Evolutionary conservation across 164 flowering plant species (phyloP).

Genomic region (Magnolia changhungtana): DNA sequence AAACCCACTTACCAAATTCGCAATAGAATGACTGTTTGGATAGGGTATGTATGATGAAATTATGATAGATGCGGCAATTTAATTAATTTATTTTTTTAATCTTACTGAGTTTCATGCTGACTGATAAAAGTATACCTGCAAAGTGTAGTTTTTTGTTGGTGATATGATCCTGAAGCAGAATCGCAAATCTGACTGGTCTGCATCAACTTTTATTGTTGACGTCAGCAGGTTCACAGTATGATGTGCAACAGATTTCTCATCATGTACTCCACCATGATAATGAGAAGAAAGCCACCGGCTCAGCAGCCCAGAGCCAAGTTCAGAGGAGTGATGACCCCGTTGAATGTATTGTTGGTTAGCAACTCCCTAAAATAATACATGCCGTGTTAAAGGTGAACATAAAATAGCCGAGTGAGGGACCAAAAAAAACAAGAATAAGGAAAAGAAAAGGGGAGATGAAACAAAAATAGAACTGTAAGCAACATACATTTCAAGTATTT

Average conservation of each 20-base stretch:
- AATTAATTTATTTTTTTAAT: neutral
- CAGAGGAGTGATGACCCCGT: conserved; percentile 53
- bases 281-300: conserved; percentile 97
- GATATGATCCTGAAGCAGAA: conserved; percentile 98
- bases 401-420: neutral
- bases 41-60: neutral
- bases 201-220: conserved; percentile 95
- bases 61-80: neutral
- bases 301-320: conserved; percentile 77
- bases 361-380: conserved; percentile 41
- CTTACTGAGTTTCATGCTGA: neutral
- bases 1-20: neutral
- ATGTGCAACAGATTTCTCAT: conserved; percentile 91
- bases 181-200: conserved; percentile 93
- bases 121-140: conserved; percentile 61
- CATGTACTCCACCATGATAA: conserved; percentile 86
- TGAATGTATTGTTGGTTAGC: conserved; percentile 53
- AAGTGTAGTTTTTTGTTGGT: conserved; percentile 87
- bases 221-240: conserved; percentile 96
- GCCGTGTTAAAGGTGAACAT: conserved; percentile 3
- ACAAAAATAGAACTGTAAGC: neutral
- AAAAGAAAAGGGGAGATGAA: neutral
- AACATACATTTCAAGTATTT: neutral
- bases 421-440: neutral
- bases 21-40: neutral